These are phyloP conservation scores for Calamus simplicifolius DNA, from an alignment of 176 grass and related monocot species.

Conservation along the genomic window DNA sequence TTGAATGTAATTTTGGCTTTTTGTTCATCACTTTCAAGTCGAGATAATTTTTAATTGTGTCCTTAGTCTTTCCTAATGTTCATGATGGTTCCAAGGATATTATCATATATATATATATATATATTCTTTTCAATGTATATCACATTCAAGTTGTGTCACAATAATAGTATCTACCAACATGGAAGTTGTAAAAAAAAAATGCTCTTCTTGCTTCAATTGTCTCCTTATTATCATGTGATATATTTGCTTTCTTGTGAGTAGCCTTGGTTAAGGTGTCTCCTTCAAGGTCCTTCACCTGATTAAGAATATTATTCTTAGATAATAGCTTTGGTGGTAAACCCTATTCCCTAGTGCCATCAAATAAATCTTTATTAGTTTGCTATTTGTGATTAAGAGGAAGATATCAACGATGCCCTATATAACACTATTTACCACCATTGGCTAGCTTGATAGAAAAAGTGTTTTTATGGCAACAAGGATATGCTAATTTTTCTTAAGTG, in stretches of 20 bases:
- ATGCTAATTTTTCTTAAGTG: not conserved
- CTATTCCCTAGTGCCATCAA: not conserved
- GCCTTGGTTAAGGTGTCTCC: not conserved
- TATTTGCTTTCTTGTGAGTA: not conserved
- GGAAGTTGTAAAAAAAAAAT: not conserved
- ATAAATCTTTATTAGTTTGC: no score
- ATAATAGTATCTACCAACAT: no score
- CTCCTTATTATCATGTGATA: not conserved
- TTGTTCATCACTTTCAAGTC: not conserved
- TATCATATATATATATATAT: no score
- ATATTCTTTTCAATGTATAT: no score
- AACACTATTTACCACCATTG: not conserved
- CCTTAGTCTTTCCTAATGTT: not conserved
- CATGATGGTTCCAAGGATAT: not conserved
- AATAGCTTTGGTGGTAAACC: not conserved
- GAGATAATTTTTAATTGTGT: not conserved
- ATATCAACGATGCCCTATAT: not conserved
- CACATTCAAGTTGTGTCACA: not conserved
- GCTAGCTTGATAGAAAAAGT: not conserved
- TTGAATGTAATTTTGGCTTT: not conserved
- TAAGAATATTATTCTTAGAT: not conserved
- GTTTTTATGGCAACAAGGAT: not conserved
- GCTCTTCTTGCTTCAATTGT: not conserved
- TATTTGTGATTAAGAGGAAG: not conserved
- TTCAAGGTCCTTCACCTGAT: not conserved